Evolutionary conservation across 768 basidiomycete species (phyloP).

Genomic region (Psilocybe sp.): DNA sequence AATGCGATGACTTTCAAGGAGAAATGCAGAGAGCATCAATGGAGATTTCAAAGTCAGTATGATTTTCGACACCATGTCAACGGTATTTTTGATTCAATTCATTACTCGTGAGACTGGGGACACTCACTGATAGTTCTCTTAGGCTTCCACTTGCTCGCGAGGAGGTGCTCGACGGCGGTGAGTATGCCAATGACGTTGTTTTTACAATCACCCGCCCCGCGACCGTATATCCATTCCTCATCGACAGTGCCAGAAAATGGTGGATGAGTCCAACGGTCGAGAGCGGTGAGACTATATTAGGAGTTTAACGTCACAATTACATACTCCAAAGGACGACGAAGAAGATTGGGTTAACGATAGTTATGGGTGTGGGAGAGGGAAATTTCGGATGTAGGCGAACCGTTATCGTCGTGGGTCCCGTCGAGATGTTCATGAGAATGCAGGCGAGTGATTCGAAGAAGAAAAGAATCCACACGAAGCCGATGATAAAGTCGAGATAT

Average conservation of each 20-base stretch:
- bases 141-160: slow-evolving; percentile 21
- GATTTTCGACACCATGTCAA: too few species aligned
- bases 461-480: too few species aligned
- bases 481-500: too few species aligned
- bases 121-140: slow-evolving; percentile 21
- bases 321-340: too few species aligned
- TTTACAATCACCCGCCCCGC: slow-evolving; percentile 29
- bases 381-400: too few species aligned
- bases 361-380: too few species aligned
- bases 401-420: too few species aligned
- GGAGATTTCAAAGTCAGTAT: not conserved
- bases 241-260: slow-evolving; percentile 25
- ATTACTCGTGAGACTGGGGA: not conserved
- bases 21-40: not conserved
- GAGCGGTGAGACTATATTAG: slow-evolving; percentile 18
- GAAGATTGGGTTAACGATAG: too few species aligned
- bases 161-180: slow-evolving; percentile 26
- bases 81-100: too few species aligned
- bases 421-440: too few species aligned
- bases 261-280: slow-evolving; percentile 26
- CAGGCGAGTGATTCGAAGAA: too few species aligned
- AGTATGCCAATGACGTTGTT: slow-evolving; percentile 29
- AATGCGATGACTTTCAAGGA: slow-evolving; percentile 24
- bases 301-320: too few species aligned
- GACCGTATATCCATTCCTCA: slow-evolving; percentile 27